Evolutionary conservation across 495 filamentous ascomycete species (phyloP), one percentile per base, ranked within the genome.

Genomic region (Immersiella caudata): DNA sequence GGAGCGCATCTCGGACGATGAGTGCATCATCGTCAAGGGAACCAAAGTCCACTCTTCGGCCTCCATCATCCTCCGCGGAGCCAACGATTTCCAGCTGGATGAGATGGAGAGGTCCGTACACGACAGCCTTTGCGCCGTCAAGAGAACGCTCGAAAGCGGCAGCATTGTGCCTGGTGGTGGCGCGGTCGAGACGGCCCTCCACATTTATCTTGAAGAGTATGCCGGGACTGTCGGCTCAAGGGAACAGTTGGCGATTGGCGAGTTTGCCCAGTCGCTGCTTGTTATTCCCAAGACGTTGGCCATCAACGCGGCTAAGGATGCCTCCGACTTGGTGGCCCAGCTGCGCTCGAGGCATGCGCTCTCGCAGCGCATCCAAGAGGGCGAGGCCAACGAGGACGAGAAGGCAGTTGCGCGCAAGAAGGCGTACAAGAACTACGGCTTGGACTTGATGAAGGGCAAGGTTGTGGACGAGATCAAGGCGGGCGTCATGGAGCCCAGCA

Each of bases 91-190:
- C 85, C 90, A 91, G 68, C 88, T 99, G 56, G 95, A 99, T 75
- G 95, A 99, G 83, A 99, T 99, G 95, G 95, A 99, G 84, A 89
- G 95, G 67, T 98, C 95, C 6, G 87, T 99, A 46, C 95, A 99
- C 80, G 95, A 99, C 80, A 96, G 94, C 57, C 85, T 99, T 20
- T 97, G 92, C 67, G 96, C 94, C 63, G 91, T 99, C 66, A 99
- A 99, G 88, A 88, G 95, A 54, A 97, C 96, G 22, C 84, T 99
- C 49, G 95, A 99, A 83, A 96, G 92, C 78, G 95, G 95, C 62
- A 93, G 91, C 79, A 94, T 99, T 66, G 95, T 99, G 36, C 95
- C 95, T 36, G 95, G 95, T 60, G 95, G 94, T 71, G 95, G 94
- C 70, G 96, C 95, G 14, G 96, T 97, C 21, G 95, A 99, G 83